These are phyloP conservation scores for Nannochloropsis limnetica DNA, from an alignment of 352 stramenopile species.

Conservation along the genomic window DNA sequence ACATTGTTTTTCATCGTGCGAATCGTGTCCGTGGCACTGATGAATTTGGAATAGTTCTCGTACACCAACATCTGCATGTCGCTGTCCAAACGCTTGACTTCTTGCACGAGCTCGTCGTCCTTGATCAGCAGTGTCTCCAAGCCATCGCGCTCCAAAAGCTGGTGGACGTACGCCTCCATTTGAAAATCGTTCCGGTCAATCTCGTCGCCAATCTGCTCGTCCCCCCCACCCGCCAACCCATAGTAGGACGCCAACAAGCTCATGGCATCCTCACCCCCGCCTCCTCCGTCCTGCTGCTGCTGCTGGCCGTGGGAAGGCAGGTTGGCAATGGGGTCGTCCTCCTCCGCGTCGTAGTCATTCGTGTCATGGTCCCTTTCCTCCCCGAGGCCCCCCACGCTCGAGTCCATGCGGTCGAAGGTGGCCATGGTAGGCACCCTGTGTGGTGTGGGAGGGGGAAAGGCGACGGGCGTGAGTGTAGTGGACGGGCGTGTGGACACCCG, in stretches of 20 bases:
- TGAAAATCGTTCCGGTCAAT: constrained; percentile 48
- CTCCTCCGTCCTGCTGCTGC: background rate
- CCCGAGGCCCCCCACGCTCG: background rate
- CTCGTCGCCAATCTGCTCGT: constrained; percentile 41
- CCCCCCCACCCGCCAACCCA: constrained; percentile 40
- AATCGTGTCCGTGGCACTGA: constrained; percentile 97
- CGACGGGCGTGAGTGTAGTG: background rate
- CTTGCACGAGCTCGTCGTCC: constrained; percentile 54
- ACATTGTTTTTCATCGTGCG: constrained; percentile 86
- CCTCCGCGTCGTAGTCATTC: constrained; percentile 48
- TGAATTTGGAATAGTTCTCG: constrained; percentile 99
- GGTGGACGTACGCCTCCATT: constrained; percentile 40
- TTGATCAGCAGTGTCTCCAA: constrained; percentile 45
- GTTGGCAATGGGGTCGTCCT: background rate
- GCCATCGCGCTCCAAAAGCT: constrained; percentile 44
- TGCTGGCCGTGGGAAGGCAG: background rate
- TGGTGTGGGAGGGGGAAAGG: background rate
- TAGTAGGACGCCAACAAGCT: constrained; percentile 51
- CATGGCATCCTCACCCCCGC: background rate
- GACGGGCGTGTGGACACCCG: background rate
- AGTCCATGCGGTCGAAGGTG: background rate
- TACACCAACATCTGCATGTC: constrained; percentile 99
- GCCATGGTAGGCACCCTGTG: background rate
- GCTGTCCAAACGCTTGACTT: constrained; percentile 88
- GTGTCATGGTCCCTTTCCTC: background rate